Conservation (phyloP, 208 protist genomes). For the Leishmania major region DNA sequence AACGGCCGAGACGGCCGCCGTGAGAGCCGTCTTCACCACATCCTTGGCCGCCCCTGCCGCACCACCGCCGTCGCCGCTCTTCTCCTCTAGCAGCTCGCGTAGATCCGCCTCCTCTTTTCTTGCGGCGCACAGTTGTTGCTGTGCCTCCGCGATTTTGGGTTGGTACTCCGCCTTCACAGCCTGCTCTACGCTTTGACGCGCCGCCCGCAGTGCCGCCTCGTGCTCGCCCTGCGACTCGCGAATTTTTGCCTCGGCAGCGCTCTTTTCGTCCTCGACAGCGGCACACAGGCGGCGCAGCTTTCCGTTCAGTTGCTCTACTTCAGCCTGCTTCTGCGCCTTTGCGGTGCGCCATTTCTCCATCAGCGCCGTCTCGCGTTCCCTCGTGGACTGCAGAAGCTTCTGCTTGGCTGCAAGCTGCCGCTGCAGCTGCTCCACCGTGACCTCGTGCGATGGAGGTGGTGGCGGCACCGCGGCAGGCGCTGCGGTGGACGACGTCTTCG, state of each 20-base stretch:
- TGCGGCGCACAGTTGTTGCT: slow-evolving; percentile 43
- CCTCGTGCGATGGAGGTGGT: slow-evolving; percentile 30
- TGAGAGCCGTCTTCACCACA: slow-evolving; percentile 52
- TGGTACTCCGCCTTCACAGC: slow-evolving; percentile 59
- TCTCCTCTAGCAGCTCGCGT: slow-evolving; percentile 40
- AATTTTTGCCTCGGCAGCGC: slow-evolving; percentile 44
- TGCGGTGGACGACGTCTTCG: neutral
- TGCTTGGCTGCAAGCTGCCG: slow-evolving; percentile 64
- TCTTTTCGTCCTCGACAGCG: slow-evolving; percentile 61
- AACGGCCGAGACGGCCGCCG: slow-evolving; percentile 58
- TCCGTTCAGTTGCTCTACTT: slow-evolving; percentile 70
- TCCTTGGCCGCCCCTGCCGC: slow-evolving; percentile 7
- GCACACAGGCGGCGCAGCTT: slow-evolving; percentile 55
- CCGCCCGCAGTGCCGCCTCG: slow-evolving; percentile 46
- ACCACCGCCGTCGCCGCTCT: slow-evolving; percentile 32
- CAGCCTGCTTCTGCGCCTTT: slow-evolving; percentile 72
- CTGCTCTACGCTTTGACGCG: slow-evolving; percentile 49
- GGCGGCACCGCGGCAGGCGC: slow-evolving; percentile 1
- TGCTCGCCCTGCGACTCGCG: slow-evolving; percentile 53
- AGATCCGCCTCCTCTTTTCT: slow-evolving; percentile 61
- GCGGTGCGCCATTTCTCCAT: slow-evolving; percentile 59
- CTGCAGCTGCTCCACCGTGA: slow-evolving; percentile 53
- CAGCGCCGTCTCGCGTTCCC: slow-evolving; percentile 58
- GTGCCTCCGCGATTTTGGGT: slow-evolving; percentile 40
- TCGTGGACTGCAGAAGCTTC: slow-evolving; percentile 47